phyloP scores from a whole-genome alignment of 1,139 yeast genomes.

The Protomyces arabidopsidicola region DNA sequence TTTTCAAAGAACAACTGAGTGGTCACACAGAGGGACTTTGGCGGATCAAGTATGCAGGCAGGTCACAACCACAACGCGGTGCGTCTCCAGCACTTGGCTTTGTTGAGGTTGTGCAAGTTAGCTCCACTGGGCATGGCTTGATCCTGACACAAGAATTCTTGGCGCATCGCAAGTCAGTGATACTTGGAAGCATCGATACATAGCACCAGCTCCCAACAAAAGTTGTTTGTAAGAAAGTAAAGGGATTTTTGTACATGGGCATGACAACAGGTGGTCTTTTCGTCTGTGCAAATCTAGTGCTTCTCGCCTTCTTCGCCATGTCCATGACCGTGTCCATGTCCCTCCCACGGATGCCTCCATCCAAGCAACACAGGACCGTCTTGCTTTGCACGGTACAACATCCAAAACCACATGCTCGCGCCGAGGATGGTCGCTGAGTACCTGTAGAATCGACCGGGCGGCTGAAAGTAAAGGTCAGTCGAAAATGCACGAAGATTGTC shows the following conservation, averaged over 20 bases:
- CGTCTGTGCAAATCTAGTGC: conserved; percentile 2
- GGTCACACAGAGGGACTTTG: conserved; percentile 1
- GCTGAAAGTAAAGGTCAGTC: conserved; percentile 3
- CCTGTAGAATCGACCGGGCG: conserved; percentile 16
- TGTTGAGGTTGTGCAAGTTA: conserved; percentile 3
- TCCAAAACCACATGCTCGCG: conserved; percentile 85
- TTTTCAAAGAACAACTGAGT: conserved; percentile 1
- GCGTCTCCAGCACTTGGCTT: neutral
- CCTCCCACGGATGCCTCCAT: conserved; percentile 27
- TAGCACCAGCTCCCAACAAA: too few relatives aligned
- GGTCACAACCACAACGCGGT: neutral
- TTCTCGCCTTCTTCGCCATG: conserved; percentile 16
- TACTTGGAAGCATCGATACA: neutral
- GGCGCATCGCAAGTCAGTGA: neutral
- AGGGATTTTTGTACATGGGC: neutral
- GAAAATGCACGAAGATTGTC: too few relatives aligned
- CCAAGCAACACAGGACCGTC: conserved; percentile 43
- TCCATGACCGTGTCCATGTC: conserved; percentile 25
- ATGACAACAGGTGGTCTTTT: neutral
- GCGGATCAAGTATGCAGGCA: conserved; percentile 16
- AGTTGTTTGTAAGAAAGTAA: neutral
- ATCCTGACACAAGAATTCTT: conserved; percentile 11
- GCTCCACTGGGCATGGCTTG: conserved; percentile 2
- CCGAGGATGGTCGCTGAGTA: conserved; percentile 48
- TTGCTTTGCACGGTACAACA: conserved; percentile 63